phyloP scores from a whole-genome alignment of 2,329 filamentous ascomycete genomes.

The Colletotrichum tanaceti region DNA sequence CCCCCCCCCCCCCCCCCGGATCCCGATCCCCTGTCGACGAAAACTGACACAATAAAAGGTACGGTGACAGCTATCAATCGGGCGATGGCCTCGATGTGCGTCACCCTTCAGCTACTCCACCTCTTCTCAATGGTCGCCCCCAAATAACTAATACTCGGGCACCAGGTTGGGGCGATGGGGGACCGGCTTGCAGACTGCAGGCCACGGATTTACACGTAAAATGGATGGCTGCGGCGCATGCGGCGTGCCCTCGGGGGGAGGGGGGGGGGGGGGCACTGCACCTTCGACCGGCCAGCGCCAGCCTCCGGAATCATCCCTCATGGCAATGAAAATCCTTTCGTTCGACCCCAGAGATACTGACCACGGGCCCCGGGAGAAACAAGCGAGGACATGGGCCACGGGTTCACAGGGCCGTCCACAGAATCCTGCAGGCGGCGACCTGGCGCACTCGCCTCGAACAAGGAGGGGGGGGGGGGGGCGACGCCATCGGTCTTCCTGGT shows the following conservation, averaged over 20 bases:
- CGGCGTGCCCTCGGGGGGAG: background rate
- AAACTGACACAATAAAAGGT: background rate
- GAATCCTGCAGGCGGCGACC: background rate
- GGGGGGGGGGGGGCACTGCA: background rate
- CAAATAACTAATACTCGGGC: background rate
- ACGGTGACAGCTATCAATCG: background rate
- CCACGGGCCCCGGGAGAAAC: background rate
- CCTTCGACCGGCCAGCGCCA: background rate
- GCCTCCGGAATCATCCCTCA: background rate
- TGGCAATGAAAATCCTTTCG: background rate
- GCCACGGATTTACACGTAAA: background rate
- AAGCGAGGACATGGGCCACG: background rate
- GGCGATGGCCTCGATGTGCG: background rate
- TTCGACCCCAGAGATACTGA: background rate
- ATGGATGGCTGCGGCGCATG: background rate
- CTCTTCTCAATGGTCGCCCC: background rate
- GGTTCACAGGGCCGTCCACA: background rate
- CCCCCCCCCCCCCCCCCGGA: background rate
- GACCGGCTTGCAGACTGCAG: background rate
- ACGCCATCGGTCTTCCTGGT: conserved; percentile 11
- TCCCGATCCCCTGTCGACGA: background rate
- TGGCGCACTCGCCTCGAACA: background rate
- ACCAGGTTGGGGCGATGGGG: background rate
- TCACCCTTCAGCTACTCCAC: background rate
- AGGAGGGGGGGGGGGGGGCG: too few relatives aligned